Conservation (phyloP, 805 yeast species). For the Nakazawaea pomicola region DNA sequence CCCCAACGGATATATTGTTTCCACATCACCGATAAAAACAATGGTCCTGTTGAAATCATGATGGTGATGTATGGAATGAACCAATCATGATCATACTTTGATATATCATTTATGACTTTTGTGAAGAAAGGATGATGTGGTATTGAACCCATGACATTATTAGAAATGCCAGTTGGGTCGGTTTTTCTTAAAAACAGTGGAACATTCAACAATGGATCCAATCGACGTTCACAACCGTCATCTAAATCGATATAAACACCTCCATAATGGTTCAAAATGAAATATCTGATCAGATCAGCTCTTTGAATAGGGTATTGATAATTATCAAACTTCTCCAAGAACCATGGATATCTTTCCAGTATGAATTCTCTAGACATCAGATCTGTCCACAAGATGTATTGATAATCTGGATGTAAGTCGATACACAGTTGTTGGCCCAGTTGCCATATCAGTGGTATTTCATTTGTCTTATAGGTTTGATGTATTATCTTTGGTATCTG, state of each 20-base stretch:
- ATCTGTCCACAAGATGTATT: constrained; percentile 89
- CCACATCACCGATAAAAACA: constrained; percentile 82
- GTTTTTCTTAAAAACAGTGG: constrained; percentile 89
- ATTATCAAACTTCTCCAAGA: constrained; percentile 67
- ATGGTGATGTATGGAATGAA: constrained; percentile 84
- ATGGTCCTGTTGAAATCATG: constrained; percentile 91
- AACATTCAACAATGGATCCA: constrained; percentile 76
- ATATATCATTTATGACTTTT: constrained; percentile 60
- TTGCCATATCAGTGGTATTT: constrained; percentile 79
- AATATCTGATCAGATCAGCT: constrained; percentile 89
- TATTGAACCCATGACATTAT: constrained; percentile 88
- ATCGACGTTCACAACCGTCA: constrained; percentile 74
- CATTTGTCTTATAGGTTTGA: constrained; percentile 80
- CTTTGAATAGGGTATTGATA: constrained; percentile 81
- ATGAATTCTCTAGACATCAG: constrained; percentile 76
- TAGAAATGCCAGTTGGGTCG: constrained; percentile 84
- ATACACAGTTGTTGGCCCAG: constrained; percentile 72
- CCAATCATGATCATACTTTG: constrained; percentile 68
- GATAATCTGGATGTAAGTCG: constrained; percentile 81
- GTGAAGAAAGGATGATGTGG: constrained; percentile 84
- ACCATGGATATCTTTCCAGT: constrained; percentile 80
- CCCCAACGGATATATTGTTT: constrained; percentile 83
- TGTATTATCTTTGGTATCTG: constrained; percentile 87
- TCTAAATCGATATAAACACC: constrained; percentile 90
- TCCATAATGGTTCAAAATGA: constrained; percentile 77